Percentiles rank a stretch among this genome's conserved stretches.
Conservation (phyloP, 371 early-diverging fungal genomes). For the Mortierella sp. region DNA sequence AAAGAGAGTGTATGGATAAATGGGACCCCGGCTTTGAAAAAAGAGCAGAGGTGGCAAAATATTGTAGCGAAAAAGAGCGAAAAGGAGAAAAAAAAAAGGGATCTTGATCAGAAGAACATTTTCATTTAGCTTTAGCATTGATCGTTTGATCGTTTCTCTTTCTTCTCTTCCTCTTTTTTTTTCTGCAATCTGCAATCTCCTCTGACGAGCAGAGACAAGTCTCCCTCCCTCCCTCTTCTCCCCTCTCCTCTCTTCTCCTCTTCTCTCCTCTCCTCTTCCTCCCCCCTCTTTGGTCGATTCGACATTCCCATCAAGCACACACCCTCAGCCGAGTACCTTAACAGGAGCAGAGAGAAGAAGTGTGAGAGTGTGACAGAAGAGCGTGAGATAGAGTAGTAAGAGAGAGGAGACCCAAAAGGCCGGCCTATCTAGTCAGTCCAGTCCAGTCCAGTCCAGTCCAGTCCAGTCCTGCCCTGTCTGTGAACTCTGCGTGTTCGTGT, state of each 20-base stretch:
- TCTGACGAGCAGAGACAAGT: neutral
- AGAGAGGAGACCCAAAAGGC: neutral
- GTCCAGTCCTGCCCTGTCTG: no score
- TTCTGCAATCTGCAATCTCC: neutral
- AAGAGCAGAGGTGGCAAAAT: slow-evolving; percentile 1
- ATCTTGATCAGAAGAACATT: neutral
- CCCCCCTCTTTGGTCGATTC: neutral
- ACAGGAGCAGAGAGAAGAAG: neutral
- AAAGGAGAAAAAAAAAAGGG: neutral
- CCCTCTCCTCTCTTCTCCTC: neutral
- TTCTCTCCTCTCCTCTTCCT: neutral
- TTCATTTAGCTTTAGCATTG: neutral
- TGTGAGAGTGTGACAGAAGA: neutral
- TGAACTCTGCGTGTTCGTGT: neutral
- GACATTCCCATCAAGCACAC: slow-evolving; percentile 11
- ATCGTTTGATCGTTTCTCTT: neutral
- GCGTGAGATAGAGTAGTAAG: neutral
- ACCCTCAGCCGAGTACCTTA: neutral
- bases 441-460: neutral
- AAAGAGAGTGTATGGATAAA: neutral
- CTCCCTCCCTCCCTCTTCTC: neutral
- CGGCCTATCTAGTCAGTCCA: neutral
- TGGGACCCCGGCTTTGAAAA: neutral
- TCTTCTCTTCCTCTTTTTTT: neutral
- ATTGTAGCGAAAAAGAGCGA: neutral